These are phyloP conservation scores for Acmispon strigosus DNA, from an alignment of 306 rosid genomes.

Conservation along the genomic window DNA sequence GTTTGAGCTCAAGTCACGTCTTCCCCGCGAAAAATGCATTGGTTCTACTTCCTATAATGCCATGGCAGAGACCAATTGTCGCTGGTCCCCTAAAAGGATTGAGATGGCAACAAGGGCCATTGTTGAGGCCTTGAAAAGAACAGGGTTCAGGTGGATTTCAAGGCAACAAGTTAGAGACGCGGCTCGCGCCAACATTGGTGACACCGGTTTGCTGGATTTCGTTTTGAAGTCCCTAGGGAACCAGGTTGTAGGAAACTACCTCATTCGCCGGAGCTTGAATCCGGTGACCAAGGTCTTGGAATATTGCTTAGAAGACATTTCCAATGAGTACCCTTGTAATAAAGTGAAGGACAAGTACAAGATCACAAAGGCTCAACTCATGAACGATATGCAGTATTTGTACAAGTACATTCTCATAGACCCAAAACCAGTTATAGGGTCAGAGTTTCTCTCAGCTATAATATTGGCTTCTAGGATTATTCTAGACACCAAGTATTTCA, in stretches of 20 bases:
- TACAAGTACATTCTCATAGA: slow-evolving; percentile 55
- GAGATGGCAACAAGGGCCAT: slow-evolving; percentile 69
- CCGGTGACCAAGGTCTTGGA: slow-evolving; percentile 76
- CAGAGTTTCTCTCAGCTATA: slow-evolving; percentile 47
- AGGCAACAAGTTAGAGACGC: slow-evolving; percentile 85
- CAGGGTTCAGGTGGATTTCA: slow-evolving; percentile 62
- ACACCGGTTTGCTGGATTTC: slow-evolving; percentile 70
- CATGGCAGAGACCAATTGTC: slow-evolving; percentile 43
- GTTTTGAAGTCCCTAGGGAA: slow-evolving; percentile 75
- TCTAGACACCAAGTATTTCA: slow-evolving; percentile 61
- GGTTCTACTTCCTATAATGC: slow-evolving; percentile 28
- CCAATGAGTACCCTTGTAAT: slow-evolving; percentile 34
- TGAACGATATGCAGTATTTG: slow-evolving; percentile 60
- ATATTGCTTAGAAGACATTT: slow-evolving; percentile 73
- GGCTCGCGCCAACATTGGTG: slow-evolving; percentile 66
- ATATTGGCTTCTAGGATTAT: slow-evolving; percentile 59
- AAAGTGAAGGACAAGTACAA: slow-evolving; percentile 41
- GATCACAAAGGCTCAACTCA: slow-evolving; percentile 52
- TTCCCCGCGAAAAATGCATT: slow-evolving; percentile 36
- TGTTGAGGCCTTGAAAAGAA: slow-evolving; percentile 56
- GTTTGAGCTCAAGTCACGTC: slow-evolving; percentile 65
- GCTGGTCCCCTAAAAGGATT: slow-evolving; percentile 80
- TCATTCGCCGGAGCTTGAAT: slow-evolving; percentile 70
- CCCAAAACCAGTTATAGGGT: slow-evolving; percentile 28
- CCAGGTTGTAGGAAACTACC: slow-evolving; percentile 61